Conservation (phyloP, 208 protist genomes). For the Leishmania aethiopica region DNA sequence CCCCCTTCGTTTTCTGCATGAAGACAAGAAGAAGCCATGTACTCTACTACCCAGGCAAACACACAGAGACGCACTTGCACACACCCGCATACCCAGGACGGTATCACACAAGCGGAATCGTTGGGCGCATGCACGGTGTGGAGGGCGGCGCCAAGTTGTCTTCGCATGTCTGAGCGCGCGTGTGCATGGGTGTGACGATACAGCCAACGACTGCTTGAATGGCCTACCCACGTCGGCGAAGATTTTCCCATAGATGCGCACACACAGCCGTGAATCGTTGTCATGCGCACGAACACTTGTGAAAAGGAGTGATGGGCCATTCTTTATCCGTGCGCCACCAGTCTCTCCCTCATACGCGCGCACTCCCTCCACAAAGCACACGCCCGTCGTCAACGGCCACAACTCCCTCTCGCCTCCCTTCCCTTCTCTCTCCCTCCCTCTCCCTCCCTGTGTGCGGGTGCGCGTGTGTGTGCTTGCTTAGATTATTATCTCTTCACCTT, state of each 20-base stretch:
- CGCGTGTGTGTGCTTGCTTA: neutral
- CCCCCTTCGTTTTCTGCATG: neutral
- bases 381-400: neutral
- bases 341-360: neutral
- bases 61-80: neutral
- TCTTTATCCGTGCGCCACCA: neutral
- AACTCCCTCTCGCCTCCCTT: neutral
- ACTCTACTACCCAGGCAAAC: neutral
- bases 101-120: neutral
- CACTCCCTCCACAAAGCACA: neutral
- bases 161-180: neutral
- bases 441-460: too few species aligned
- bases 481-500: constrained; percentile 5
- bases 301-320: neutral
- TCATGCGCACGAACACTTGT: neutral
- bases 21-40: neutral
- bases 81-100: neutral
- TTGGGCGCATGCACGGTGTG: neutral
- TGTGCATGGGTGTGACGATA: neutral
- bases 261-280: neutral
- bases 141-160: neutral
- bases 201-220: neutral
- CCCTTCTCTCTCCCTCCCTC: neutral
- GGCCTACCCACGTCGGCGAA: neutral
- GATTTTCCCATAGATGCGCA: neutral